Conservation (phyloP, 2,329 filamentous ascomycete genomes). For the Nothomitra cinnamomea region DNA sequence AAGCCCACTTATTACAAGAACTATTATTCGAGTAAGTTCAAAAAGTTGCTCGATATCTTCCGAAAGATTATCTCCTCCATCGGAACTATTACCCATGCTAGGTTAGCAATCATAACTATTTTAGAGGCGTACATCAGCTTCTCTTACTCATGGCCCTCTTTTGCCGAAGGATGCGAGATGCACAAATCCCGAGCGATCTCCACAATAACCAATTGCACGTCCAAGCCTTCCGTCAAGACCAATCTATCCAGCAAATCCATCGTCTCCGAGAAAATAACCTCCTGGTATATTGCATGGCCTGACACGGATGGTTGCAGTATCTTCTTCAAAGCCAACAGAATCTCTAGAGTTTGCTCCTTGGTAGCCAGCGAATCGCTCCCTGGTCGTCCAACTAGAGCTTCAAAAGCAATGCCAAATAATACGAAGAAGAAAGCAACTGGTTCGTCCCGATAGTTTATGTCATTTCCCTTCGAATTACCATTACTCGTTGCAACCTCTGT, state of each 20-base stretch:
- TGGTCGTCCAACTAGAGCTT: constrained; percentile 74
- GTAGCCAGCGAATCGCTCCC: constrained; percentile 49
- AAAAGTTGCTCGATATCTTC: constrained; percentile 98
- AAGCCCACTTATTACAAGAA: constrained; percentile 74
- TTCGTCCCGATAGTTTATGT: constrained; percentile 96
- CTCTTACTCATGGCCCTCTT: constrained; percentile 44
- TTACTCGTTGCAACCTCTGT: constrained; percentile 25
- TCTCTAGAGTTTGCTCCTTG: constrained; percentile 68
- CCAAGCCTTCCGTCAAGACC: constrained; percentile 74
- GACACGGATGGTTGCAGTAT: constrained; percentile 89
- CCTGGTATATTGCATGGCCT: constrained; percentile 89
- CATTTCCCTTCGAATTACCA: constrained; percentile 43
- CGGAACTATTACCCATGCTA: neutral
- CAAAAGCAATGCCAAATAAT: constrained; percentile 88
- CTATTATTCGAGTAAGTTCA: constrained; percentile 89
- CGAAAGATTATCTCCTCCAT: constrained; percentile 49
- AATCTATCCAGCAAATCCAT: constrained; percentile 91
- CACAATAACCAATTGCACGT: constrained; percentile 83
- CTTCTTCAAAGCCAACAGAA: constrained; percentile 81
- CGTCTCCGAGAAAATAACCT: constrained; percentile 89
- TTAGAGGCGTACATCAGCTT: neutral
- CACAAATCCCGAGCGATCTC: constrained; percentile 85
- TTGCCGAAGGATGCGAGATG: constrained; percentile 77
- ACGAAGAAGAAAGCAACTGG: constrained; percentile 99
- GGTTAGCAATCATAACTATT: neutral